phyloP scores from a whole-genome alignment of 805 yeast species.

The Ogataea trehalophila region DNA sequence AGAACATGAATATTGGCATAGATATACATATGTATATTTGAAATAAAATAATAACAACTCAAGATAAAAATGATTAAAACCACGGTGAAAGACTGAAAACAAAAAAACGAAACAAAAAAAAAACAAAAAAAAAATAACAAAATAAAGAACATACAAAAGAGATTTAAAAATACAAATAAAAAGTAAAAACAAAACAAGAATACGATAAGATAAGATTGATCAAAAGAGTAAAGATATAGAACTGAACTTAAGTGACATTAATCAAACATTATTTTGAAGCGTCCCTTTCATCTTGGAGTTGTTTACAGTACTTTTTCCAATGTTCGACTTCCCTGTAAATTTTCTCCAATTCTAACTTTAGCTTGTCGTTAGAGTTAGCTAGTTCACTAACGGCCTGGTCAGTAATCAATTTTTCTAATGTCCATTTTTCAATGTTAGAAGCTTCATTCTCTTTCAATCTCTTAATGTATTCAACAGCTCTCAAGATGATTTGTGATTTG shows the following conservation, averaged over 20 bases:
- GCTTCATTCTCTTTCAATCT: conserved; percentile 86
- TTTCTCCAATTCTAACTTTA: conserved; percentile 81
- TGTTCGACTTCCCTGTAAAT: conserved; percentile 90
- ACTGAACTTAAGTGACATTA: background rate
- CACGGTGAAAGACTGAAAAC: background rate
- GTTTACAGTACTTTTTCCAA: conserved; percentile 52
- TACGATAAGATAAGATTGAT: background rate
- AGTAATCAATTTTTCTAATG: conserved; percentile 83
- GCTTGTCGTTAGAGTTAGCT: conserved; percentile 77
- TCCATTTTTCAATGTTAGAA: conserved; percentile 89
- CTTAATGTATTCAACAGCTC: conserved; percentile 88
- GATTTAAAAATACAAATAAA: background rate
- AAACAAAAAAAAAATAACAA: background rate
- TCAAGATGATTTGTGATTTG: conserved; percentile 82
- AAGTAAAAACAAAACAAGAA: background rate
- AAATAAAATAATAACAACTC: background rate
- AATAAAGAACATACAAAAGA: background rate
- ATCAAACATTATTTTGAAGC: conserved; percentile 4
- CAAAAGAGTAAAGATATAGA: too few relatives aligned
- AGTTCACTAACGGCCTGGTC: conserved; percentile 90
- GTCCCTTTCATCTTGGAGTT: conserved; percentile 13
- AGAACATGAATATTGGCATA: background rate
- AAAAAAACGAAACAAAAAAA: background rate
- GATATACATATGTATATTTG: background rate
- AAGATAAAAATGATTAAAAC: background rate